A percentile compares a stretch with the other conserved stretches of the same genome.
Conservation (phyloP, 768 basidiomycete species). For the Tubosaeta sp. region DNA sequence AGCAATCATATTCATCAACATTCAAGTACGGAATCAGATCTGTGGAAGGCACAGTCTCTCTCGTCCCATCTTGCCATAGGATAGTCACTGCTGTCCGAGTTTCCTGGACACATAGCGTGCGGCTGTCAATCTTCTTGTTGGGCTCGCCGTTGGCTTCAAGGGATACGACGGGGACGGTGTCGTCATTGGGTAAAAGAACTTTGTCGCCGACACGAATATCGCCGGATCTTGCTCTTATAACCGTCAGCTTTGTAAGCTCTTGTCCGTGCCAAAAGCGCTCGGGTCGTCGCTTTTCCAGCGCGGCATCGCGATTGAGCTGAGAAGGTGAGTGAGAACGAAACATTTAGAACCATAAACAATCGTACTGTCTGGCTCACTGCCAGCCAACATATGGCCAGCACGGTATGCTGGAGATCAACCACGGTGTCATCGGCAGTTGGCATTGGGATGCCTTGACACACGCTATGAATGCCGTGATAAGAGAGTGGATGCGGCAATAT, state of each 20-base stretch:
- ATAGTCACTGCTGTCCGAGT: slow-evolving; percentile 67
- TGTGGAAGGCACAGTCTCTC: slow-evolving; percentile 55
- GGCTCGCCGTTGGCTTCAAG: slow-evolving; percentile 53
- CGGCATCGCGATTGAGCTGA: slow-evolving; percentile 58
- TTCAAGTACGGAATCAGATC: slow-evolving; percentile 79
- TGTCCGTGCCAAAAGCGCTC: slow-evolving; percentile 69
- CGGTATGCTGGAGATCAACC: slow-evolving; percentile 67
- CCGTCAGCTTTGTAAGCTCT: slow-evolving; percentile 58
- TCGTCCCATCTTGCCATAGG: slow-evolving; percentile 84
- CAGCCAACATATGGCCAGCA: slow-evolving; percentile 80
- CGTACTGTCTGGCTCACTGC: slow-evolving; percentile 82
- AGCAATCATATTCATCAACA: slow-evolving; percentile 90
- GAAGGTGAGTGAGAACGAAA: slow-evolving; percentile 1
- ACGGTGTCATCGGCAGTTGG: slow-evolving; percentile 55
- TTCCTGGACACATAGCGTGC: slow-evolving; percentile 61
- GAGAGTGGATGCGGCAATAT: slow-evolving; percentile 55
- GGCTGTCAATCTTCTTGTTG: slow-evolving; percentile 46
- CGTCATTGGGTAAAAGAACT: slow-evolving; percentile 51
- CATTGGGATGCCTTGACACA: slow-evolving; percentile 41
- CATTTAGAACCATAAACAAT: neutral
- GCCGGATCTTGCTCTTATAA: slow-evolving; percentile 58
- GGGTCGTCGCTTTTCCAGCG: slow-evolving; percentile 60
- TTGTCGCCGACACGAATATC: slow-evolving; percentile 74
- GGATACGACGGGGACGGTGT: slow-evolving; percentile 48
- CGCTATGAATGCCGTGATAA: slow-evolving; percentile 44